Percentiles rank a stretch among this genome's conserved stretches.
Conservation (phyloP, 2,329 filamentous ascomycete species). For the Hymenoscyphus linearis region DNA sequence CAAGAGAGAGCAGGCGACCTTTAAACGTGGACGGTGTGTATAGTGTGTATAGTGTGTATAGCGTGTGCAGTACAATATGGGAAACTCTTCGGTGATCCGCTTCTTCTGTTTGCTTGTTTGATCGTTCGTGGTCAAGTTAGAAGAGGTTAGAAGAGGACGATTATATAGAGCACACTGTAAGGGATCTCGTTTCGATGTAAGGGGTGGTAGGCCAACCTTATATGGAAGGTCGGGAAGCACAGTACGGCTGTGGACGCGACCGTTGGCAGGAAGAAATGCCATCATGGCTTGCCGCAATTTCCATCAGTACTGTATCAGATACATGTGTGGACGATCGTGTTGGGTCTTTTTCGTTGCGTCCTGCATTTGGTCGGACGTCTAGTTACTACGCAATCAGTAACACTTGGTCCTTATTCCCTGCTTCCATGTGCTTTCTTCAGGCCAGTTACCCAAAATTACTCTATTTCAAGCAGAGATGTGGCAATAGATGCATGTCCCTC, state of each 20-base stretch:
- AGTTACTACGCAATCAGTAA: neutral
- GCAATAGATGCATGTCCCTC: neutral
- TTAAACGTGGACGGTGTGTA: neutral
- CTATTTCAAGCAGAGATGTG: constrained; percentile 1
- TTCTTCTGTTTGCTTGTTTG: neutral
- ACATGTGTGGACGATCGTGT: neutral
- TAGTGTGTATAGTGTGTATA: neutral
- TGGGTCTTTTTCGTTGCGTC: neutral
- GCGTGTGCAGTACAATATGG: too few relatives aligned
- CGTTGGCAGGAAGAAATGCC: neutral
- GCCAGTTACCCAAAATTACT: neutral
- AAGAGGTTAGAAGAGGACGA: neutral
- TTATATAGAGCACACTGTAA: neutral
- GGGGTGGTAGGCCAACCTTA: neutral
- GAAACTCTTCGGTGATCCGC: neutral
- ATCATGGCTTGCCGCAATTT: neutral
- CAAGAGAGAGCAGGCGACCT: neutral
- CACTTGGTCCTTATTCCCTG: constrained; percentile 1
- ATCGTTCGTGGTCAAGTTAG: neutral
- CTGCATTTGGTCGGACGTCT: neutral
- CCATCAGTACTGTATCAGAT: neutral
- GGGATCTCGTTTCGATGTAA: neutral
- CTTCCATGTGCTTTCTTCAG: constrained; percentile 1
- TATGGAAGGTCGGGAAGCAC: constrained; percentile 1
- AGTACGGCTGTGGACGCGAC: neutral